These are phyloP conservation scores for Boletus pseudo-olivaceus DNA, from an alignment of 768 basidiomycete genomes.

Conservation along the genomic window DNA sequence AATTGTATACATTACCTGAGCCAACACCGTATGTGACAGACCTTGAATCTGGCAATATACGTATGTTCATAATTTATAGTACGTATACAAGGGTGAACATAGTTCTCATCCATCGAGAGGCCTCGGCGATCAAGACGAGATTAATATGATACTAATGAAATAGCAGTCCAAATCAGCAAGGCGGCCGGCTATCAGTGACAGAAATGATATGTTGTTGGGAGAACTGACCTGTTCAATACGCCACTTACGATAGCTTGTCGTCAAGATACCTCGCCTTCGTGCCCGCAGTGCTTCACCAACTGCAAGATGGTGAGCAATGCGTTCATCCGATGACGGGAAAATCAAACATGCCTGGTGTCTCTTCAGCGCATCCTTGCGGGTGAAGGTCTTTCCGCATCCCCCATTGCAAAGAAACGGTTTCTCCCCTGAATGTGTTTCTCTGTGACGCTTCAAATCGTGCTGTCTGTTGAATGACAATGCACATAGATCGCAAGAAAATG, in stretches of 20 bases:
- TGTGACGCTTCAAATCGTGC: conserved; percentile 81
- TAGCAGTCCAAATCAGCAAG: conserved; percentile 18
- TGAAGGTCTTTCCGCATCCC: conserved; percentile 84
- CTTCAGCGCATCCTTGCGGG: conserved; percentile 82
- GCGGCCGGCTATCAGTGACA: conserved; percentile 20
- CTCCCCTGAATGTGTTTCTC: conserved; percentile 82
- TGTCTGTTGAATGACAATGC: conserved; percentile 81
- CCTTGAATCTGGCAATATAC: conserved; percentile 11
- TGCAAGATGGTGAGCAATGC: conserved; percentile 27
- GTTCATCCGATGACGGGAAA: conserved; percentile 1
- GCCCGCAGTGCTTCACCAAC: conserved; percentile 79
- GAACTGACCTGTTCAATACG: conserved; percentile 14
- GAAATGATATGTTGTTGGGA: conserved; percentile 8
- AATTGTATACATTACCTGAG: conserved; percentile 24
- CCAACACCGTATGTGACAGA: conserved; percentile 16
- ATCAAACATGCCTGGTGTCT: conserved; percentile 65
- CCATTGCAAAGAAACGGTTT: conserved; percentile 83
- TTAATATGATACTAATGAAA: conserved; percentile 26
- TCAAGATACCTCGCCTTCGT: conserved; percentile 48
- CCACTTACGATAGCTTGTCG: conserved; percentile 17
- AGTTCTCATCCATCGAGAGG: conserved; percentile 13
- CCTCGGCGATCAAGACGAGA: conserved; percentile 18
- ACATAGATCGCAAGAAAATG: conserved; percentile 70
- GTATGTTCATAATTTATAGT: conserved; percentile 30
- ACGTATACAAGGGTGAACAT: conserved; percentile 26